phyloP scores from a whole-genome alignment of 106 monocot species.

The Dactylorhiza incarnata region DNA sequence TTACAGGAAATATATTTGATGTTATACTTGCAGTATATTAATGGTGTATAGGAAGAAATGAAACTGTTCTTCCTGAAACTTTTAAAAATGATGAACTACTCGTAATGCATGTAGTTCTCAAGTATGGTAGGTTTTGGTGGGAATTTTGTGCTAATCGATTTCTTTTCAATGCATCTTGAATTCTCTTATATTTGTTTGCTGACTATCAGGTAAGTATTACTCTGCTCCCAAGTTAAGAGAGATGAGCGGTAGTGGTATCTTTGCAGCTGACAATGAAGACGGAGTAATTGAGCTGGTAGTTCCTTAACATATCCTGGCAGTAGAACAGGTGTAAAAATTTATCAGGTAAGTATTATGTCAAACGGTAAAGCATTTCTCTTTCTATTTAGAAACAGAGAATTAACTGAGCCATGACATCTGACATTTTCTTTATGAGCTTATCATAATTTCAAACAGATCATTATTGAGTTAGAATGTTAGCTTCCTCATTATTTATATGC shows the following conservation, averaged over 20 bases:
- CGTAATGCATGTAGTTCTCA: background rate
- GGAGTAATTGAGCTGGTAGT: constrained; percentile 34
- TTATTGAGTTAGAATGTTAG: too few relatives aligned
- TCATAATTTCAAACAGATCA: constrained; percentile 2
- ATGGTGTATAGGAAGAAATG: background rate
- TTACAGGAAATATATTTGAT: background rate
- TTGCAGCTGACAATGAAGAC: constrained; percentile 43
- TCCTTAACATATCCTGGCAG: constrained; percentile 32
- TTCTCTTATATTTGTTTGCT: constrained; percentile 5
- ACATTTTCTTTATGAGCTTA: background rate
- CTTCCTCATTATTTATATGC: too few relatives aligned
- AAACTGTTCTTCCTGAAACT: background rate
- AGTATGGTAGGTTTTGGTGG: background rate
- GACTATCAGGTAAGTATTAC: constrained; percentile 59
- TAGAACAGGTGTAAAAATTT: constrained; percentile 27
- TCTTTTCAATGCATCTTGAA: background rate
- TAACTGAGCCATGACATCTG: background rate
- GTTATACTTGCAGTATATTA: background rate
- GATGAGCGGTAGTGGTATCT: constrained; percentile 90
- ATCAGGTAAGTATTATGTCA: constrained; percentile 32
- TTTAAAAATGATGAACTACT: constrained; percentile 3
- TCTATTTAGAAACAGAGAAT: background rate
- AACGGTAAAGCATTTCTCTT: background rate
- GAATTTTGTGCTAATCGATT: background rate
- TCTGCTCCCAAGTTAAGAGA: constrained; percentile 76